Evolutionary conservation across 345 rosid genomes (phyloP).

Genomic region (Eucalyptus leucophloia): DNA sequence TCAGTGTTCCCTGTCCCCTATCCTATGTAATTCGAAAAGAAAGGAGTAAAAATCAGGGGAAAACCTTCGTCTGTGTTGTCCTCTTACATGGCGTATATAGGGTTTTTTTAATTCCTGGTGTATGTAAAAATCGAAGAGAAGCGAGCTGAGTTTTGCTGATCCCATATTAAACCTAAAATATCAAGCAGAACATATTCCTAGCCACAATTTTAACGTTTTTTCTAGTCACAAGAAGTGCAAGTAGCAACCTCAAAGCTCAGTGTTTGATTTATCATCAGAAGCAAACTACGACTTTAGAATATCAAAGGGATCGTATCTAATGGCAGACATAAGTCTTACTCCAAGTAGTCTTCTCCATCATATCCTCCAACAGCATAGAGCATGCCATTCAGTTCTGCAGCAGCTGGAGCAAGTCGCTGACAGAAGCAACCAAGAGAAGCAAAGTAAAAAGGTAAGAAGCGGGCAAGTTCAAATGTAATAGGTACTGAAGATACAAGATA

Average conservation of each 20-base stretch:
- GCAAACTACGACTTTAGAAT: neutral
- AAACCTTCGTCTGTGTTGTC: neutral
- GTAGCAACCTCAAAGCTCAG: neutral
- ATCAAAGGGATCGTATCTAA: neutral
- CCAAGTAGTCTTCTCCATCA: conserved; percentile 11
- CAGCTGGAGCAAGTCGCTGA: conserved; percentile 24
- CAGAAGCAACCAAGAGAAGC: neutral
- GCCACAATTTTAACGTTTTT: neutral
- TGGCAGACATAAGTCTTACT: conserved; percentile 5
- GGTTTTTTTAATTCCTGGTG: neutral
- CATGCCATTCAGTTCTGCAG: conserved; percentile 17
- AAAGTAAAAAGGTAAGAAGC: neutral
- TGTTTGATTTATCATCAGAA: neutral
- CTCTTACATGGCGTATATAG: neutral
- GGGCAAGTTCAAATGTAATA: neutral
- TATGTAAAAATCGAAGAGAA: neutral
- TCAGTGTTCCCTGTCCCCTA: neutral
- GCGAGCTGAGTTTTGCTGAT: neutral
- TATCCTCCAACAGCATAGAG: conserved; percentile 29
- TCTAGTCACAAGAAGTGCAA: neutral
- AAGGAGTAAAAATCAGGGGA: neutral
- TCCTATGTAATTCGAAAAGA: neutral
- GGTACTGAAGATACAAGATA: neutral
- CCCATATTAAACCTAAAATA: neutral
- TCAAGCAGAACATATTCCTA: neutral